phyloP scores from a whole-genome alignment of 352 stramenopile genomes.

The Aphanomyces cochlioides region DNA sequence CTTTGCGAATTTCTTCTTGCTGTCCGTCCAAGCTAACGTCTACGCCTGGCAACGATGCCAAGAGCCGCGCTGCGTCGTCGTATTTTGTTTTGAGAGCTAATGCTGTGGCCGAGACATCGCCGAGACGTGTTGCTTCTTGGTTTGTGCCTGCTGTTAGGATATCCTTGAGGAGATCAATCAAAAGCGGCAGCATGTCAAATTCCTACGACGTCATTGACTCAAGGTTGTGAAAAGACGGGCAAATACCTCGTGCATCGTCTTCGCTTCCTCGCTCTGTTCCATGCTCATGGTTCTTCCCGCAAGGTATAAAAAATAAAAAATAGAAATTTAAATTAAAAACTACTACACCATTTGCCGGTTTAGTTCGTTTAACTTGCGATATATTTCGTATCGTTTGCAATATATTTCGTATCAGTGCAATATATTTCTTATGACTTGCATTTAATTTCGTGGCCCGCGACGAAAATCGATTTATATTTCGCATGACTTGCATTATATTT shows the following conservation, averaged over 20 bases:
- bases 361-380: too few relatives aligned
- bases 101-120: slow-evolving; percentile 74
- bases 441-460: too few relatives aligned
- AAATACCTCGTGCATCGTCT: slow-evolving; percentile 5
- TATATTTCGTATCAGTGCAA: too few relatives aligned
- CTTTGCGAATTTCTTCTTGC: slow-evolving; percentile 59
- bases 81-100: slow-evolving; percentile 77
- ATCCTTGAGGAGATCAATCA: slow-evolving; percentile 85
- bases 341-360: too few relatives aligned
- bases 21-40: slow-evolving; percentile 77
- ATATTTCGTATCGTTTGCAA: too few relatives aligned
- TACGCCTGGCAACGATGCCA: slow-evolving; percentile 66
- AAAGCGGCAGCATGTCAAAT: slow-evolving; percentile 74
- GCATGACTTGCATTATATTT: too few relatives aligned
- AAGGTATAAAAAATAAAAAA: background rate
- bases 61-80: slow-evolving; percentile 54
- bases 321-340: background rate
- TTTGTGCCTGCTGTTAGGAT: slow-evolving; percentile 65
- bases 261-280: slow-evolving; percentile 14
- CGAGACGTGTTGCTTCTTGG: slow-evolving; percentile 72
- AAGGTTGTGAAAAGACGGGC: background rate
- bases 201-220: slow-evolving; percentile 38
- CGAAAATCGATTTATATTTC: too few relatives aligned
- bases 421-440: too few relatives aligned
- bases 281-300: background rate